A percentile compares a stretch with the other conserved stretches of the same genome.
phyloP scores from a whole-genome alignment of 768 basidiomycete genomes.

The Mycena epipterygia region DNA sequence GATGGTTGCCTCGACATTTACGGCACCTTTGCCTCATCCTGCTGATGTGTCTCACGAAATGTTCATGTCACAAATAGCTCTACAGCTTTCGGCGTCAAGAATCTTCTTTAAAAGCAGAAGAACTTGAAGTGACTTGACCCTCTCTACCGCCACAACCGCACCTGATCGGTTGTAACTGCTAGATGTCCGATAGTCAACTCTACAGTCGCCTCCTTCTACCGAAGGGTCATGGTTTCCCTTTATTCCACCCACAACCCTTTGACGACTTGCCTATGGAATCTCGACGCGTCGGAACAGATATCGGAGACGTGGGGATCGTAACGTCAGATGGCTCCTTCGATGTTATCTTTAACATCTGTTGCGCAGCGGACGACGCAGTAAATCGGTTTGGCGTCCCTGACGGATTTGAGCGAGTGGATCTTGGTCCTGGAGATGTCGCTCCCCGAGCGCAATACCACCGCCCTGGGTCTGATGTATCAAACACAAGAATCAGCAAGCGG shows the following conservation, averaged over 20 bases:
- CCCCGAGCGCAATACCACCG: background rate
- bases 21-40: no score
- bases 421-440: background rate
- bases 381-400: slow-evolving; percentile 23
- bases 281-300: background rate
- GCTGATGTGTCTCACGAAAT: no score
- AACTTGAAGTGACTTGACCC: no score
- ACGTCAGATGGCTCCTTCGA: slow-evolving; percentile 32
- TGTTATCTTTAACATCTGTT: slow-evolving; percentile 32
- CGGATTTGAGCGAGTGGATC: slow-evolving; percentile 19
- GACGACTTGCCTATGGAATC: slow-evolving; percentile 3
- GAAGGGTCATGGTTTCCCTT: slow-evolving; percentile 11
- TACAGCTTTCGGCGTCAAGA: no score
- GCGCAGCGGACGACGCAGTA: slow-evolving; percentile 14
- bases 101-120: no score
- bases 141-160: no score
- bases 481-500: slow-evolving; percentile 4
- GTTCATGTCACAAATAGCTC: no score
- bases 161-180: no score
- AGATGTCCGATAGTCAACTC: background rate
- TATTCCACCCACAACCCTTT: slow-evolving; percentile 9
- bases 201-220: slow-evolving; percentile 17
- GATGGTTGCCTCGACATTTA: no score
- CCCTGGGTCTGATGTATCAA: slow-evolving; percentile 17
- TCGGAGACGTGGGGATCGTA: slow-evolving; percentile 33